These are phyloP conservation scores for Gossypium trilobum DNA, from an alignment of 441 rosid species.

Conservation along the genomic window DNA sequence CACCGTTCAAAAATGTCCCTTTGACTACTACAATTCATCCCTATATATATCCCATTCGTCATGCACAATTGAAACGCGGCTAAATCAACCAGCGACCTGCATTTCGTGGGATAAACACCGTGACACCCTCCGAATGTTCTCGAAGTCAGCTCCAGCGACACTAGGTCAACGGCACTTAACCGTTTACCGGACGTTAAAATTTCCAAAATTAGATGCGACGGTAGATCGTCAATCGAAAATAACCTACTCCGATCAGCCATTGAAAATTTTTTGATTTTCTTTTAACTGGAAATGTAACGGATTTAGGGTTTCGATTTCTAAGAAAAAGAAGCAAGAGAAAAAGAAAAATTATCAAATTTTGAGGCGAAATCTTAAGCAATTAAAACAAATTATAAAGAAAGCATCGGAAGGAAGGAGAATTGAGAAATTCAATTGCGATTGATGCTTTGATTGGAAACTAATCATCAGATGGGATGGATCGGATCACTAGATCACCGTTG, in stretches of 20 bases:
- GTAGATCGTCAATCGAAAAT: conserved; percentile 61
- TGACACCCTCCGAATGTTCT: conserved; percentile 59
- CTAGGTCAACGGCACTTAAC: conserved; percentile 63
- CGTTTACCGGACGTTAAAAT: conserved; percentile 48
- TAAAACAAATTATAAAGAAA: conserved; percentile 67
- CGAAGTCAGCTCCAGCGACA: conserved; percentile 63
- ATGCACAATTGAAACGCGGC: conserved; percentile 69
- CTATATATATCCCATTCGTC: conserved; percentile 38
- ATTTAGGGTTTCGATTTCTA: background rate
- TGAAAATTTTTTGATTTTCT: conserved; percentile 4
- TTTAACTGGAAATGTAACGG: background rate
- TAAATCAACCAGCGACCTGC: conserved; percentile 64
- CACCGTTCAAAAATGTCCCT: conserved; percentile 66
- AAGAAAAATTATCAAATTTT: conserved; percentile 45
- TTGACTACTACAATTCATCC: conserved; percentile 45
- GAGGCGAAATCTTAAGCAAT: conserved; percentile 68
- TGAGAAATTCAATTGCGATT: conserved; percentile 36
- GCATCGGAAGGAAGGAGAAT: conserved; percentile 57
- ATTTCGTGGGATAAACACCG: conserved; percentile 52
- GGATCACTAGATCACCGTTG: conserved; percentile 10
- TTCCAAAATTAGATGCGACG: conserved; percentile 83
- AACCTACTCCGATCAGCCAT: conserved; percentile 59
- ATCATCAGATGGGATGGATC: conserved; percentile 65
- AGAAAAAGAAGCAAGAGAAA: background rate
- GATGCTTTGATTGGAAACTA: conserved; percentile 51